These are phyloP conservation scores for Arthrobotrys conoides DNA, from an alignment of 2,329 filamentous ascomycete genomes.

Conservation along the genomic window DNA sequence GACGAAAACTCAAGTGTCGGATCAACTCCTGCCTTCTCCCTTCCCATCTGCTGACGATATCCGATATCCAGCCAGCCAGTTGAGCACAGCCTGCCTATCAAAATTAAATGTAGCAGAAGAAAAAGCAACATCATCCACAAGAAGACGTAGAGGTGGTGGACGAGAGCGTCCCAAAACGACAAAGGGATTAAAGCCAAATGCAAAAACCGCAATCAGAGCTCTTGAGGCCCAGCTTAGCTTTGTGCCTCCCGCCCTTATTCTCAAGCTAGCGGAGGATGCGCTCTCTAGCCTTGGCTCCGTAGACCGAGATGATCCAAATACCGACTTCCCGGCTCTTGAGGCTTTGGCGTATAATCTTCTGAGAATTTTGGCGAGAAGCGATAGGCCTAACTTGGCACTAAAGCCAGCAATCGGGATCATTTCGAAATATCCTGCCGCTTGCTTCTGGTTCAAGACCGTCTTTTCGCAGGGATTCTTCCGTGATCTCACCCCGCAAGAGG, in stretches of 20 bases:
- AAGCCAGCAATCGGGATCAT: slow-evolving; percentile 5
- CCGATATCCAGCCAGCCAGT: not conserved
- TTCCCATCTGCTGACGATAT: slow-evolving; percentile 2
- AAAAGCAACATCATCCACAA: not conserved
- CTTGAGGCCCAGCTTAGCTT: not conserved
- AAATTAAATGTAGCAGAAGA: not conserved
- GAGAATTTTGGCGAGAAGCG: slow-evolving; percentile 10
- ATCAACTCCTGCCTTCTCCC: not conserved
- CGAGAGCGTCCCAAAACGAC: not conserved
- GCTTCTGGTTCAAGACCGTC: slow-evolving; percentile 13
- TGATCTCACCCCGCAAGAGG: slow-evolving; percentile 1
- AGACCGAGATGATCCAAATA: not conserved
- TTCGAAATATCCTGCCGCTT: slow-evolving; percentile 17
- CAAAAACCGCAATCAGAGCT: not conserved
- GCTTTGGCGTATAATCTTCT: slow-evolving; percentile 5
- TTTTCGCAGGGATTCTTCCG: slow-evolving; percentile 19
- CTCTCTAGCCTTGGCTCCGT: not conserved
- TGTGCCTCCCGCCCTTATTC: not conserved
- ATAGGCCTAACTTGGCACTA: slow-evolving; percentile 18
- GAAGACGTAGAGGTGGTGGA: not conserved
- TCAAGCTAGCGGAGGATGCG: slow-evolving; percentile 5
- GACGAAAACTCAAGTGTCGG: not conserved
- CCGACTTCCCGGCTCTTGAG: not conserved
- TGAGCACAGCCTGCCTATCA: slow-evolving; percentile 1
- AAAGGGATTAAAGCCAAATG: not conserved